Evolutionary conservation across 352 stramenopile genomes (phyloP).

Genomic region (Phytophthora hybrid): DNA sequence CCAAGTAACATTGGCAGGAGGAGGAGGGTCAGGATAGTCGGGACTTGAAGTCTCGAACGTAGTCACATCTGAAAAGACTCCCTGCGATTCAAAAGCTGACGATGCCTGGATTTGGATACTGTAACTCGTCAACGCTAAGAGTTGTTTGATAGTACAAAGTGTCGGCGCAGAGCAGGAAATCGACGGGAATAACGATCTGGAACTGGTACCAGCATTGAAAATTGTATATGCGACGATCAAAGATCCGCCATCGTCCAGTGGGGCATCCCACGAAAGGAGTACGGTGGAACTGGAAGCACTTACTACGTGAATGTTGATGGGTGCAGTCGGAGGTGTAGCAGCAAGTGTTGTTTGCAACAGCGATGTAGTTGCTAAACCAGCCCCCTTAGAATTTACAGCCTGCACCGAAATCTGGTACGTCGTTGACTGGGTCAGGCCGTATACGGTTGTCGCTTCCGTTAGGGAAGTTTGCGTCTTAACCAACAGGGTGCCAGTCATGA

Average conservation of each 20-base stretch:
- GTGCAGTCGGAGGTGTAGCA: slow-evolving; percentile 39
- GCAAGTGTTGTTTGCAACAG: slow-evolving; percentile 39
- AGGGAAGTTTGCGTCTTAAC: slow-evolving; percentile 5
- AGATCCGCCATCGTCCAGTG: slow-evolving; percentile 59
- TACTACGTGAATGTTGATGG: slow-evolving; percentile 41
- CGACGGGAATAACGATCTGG: slow-evolving; percentile 25
- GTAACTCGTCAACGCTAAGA: slow-evolving; percentile 55
- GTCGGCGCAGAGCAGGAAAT: slow-evolving; percentile 41
- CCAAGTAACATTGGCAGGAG: slow-evolving; percentile 38
- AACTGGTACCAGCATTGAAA: slow-evolving; percentile 32
- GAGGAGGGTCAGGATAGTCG: slow-evolving; percentile 51
- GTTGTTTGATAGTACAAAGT: slow-evolving; percentile 49
- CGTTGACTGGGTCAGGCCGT: slow-evolving; percentile 57
- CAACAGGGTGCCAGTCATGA: slow-evolving; percentile 19
- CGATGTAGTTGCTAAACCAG: slow-evolving; percentile 27
- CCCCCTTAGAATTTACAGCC: slow-evolving; percentile 44
- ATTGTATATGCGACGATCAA: slow-evolving; percentile 57
- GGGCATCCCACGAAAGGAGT: slow-evolving; percentile 54
- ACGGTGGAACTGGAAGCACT: slow-evolving; percentile 50
- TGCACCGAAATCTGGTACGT: slow-evolving; percentile 50
- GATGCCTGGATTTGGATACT: slow-evolving; percentile 50
- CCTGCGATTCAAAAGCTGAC: slow-evolving; percentile 35
- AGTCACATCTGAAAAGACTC: slow-evolving; percentile 36
- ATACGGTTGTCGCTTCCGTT: slow-evolving; percentile 35
- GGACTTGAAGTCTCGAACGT: slow-evolving; percentile 47